A percentile compares a stretch with the other conserved stretches of the same genome.
Conservation (phyloP, 805 yeast genomes). For the Wickerhamiella vanderwaltii region DNA sequence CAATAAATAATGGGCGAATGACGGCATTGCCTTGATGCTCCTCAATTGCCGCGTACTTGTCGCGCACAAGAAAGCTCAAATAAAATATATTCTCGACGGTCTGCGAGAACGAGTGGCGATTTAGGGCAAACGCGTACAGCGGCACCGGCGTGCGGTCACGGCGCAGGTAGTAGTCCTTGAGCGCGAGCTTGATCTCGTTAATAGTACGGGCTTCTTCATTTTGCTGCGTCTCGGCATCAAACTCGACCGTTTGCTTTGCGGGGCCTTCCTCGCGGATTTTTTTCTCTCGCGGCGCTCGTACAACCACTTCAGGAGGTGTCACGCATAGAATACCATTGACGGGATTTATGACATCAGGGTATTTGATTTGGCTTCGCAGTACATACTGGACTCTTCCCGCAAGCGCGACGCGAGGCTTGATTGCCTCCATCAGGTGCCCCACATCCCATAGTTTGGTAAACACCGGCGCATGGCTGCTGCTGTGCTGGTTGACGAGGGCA, state of each 20-base stretch:
- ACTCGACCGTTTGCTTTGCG: constrained; percentile 8
- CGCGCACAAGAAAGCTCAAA: constrained; percentile 66
- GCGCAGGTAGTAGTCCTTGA: constrained; percentile 1
- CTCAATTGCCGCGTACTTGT: constrained; percentile 33
- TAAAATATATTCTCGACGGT: constrained; percentile 77
- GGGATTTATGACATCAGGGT: no score
- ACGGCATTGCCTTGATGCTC: neutral
- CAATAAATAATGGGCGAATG: neutral
- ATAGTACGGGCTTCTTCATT: constrained; percentile 4
- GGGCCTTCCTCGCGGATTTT: constrained; percentile 12
- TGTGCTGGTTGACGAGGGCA: no score
- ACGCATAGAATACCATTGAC: no score
- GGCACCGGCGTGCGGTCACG: constrained; percentile 31
- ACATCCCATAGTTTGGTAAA: neutral
- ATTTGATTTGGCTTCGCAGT: neutral
- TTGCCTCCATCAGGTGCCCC: neutral
- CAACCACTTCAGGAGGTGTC: neutral
- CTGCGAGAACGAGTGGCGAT: constrained; percentile 62
- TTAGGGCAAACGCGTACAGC: constrained; percentile 53
- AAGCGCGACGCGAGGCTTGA: neutral
- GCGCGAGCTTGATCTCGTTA: neutral
- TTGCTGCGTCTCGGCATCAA: constrained; percentile 7
- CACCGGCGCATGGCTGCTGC: neutral
- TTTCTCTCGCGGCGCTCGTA: constrained; percentile 21
- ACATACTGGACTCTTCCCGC: neutral